Evolutionary conservation across 192 early-diverging fungal species (phyloP), one percentile per base, ranked within the genome.

Genomic region (Haplosporangium gracile): DNA sequence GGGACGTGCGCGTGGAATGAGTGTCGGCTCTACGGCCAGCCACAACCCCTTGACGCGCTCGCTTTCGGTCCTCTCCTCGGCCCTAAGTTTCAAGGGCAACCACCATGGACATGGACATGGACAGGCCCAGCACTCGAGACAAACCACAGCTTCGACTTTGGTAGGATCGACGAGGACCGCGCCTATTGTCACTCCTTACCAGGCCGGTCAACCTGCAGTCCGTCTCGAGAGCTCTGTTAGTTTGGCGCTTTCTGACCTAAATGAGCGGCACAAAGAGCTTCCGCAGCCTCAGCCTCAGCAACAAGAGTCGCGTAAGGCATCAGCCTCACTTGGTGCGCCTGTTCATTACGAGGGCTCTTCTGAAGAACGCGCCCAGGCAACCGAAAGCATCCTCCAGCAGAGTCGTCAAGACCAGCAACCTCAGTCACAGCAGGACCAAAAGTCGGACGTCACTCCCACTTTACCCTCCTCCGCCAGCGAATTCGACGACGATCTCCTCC

Each of bases 151-250:
- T 11, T 20, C 24, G 9, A 72, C 42, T 0, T 32, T 65, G 29
- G 60, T 29, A 65, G 60, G 29, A 16, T 15, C 60, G 3, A 65
- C 60, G 10, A 65, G 60, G 26, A 34, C 60, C 60, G 43, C 55
- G 20, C 83, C 78, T 5, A 80, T 55, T 15, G 83, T 85, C 26
- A 85, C 78, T 1, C 83, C 83, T 7, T 85, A 85, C 32, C 78
- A 80, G 36, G 70, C 78, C 16, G 73, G 72, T 26, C 83, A 85
- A 24, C 74, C 78, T 39, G 69, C 78, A 18, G 83, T 85, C 29
- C 83, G 78, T 13, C 69, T 85, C n/a, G 53, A 49, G 18, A 73
- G 75, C 42, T 40, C 74, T 10, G 39, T 65, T 2, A 80, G 74
- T 29, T 29, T 85, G 2, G 70, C 38, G 6, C 71, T 78, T 7